Evolutionary conservation across 164 flowering plant species (phyloP), one percentile per base, ranked within the genome.

Genomic region (Magnolia officinalis): DNA sequence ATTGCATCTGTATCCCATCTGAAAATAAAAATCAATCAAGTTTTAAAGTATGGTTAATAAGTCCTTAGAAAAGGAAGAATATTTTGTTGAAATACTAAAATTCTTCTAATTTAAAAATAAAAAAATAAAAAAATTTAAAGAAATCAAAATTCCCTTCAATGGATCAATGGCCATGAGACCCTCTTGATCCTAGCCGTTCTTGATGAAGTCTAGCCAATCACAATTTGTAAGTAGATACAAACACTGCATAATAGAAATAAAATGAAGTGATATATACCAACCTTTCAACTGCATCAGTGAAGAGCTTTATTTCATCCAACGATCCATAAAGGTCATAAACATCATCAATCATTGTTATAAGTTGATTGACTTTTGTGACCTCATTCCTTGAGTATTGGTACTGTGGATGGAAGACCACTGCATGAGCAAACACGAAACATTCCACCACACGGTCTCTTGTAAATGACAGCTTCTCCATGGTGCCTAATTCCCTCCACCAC

Each of bases 401-500:
- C 26, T 80, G 78, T 61, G 82, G 78, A 52, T 82, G 80, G 14
- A 7, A 72, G 26, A 72, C 72, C 10, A 77, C 72, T 23, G 77
- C 82, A 64, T 68, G 73, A 1, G 80, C 76, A 76, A 73, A 79
- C 66, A 79, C 0, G 66, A 79, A 82, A 50, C 80, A 65, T 72
- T 82, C 81, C 1, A 82, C 72, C 63, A 74, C 8, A 7, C 81
- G 79, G 26, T 82, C 81, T 74, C 82, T 74, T 2, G 77, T 23
- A 61, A 79, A 82, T 50, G 61, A 69, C 61, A 80, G 6, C 2
- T 55, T 67, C 14, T 75, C 72, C 8, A 23, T 45, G 2, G 78
- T 49, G 2, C 79, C 79, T 11, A 80, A 49, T 14, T 80, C 58
- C 19, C 3, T 78, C 84, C 82, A 80, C 82, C 80, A 82, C 73